Evolutionary conservation across 208 protist species (phyloP).

Genomic region (Leptomonas pyrrhocoris): DNA sequence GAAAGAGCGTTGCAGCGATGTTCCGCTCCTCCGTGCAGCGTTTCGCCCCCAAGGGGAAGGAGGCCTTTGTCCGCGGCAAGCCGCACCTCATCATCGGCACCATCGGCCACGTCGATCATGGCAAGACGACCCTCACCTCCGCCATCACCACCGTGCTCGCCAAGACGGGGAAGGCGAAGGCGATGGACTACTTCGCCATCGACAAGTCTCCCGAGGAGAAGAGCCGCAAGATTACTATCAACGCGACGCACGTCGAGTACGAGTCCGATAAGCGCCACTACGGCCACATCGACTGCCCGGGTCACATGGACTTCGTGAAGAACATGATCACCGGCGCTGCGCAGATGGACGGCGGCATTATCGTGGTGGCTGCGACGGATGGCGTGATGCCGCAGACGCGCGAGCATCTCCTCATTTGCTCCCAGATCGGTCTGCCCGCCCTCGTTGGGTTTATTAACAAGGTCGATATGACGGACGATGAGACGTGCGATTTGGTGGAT

Average conservation of each 20-base stretch:
- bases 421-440: conserved; percentile 96
- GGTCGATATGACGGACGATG: conserved; percentile 93
- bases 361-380: conserved; percentile 93
- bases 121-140: conserved; percentile 99
- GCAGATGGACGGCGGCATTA: conserved; percentile 95
- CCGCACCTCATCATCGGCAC: conserved; percentile 99
- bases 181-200: conserved; percentile 97
- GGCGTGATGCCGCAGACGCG: conserved; percentile 99
- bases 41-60: conserved; percentile 55
- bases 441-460: conserved; percentile 99
- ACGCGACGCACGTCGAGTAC: conserved; percentile 98
- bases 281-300: conserved; percentile 99
- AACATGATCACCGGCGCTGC: conserved; percentile 99
- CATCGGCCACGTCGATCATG: conserved; percentile 99
- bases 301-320: conserved; percentile 99
- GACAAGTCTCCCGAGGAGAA: conserved; percentile 99
- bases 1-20: conserved; percentile 10
- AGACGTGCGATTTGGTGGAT: conserved; percentile 96
- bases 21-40: conserved; percentile 41
- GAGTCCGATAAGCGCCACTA: conserved; percentile 98
- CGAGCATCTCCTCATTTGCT: conserved; percentile 98
- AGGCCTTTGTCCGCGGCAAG: conserved; percentile 94
- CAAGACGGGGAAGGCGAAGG: conserved; percentile 82
- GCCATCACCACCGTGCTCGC: conserved; percentile 96
- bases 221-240: conserved; percentile 99